Evolutionary conservation across 371 early-diverging fungal species (phyloP).

Genomic region (Actinomucor elegans): DNA sequence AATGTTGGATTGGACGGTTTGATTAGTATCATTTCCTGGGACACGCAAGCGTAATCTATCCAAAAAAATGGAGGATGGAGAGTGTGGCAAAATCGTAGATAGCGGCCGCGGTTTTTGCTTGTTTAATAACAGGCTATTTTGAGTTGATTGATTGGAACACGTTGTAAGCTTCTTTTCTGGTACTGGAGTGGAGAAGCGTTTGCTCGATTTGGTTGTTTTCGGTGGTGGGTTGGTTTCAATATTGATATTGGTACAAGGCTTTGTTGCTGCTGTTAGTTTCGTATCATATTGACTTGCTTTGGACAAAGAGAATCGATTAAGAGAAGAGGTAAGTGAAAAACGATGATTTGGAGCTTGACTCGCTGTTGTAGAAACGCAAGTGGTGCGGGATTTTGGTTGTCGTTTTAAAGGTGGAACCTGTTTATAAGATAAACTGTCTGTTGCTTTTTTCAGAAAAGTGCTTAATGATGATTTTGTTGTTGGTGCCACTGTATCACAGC

Average conservation of each 20-base stretch:
- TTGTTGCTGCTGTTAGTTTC: background rate
- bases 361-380: background rate
- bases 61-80: slow-evolving; percentile 14
- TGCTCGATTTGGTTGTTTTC: background rate
- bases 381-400: no score
- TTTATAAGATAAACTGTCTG: background rate
- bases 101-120: slow-evolving; percentile 3
- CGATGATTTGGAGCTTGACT: background rate
- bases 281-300: background rate
- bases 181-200: background rate
- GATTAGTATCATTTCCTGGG: background rate
- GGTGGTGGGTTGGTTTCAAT: background rate
- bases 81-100: slow-evolving; percentile 10
- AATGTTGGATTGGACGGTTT: background rate
- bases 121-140: background rate
- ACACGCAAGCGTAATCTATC: slow-evolving; percentile 6
- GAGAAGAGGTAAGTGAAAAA: slow-evolving; percentile 10
- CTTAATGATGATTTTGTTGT: slow-evolving; percentile 17
- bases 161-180: background rate
- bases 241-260: background rate
- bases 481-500: background rate
- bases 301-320: slow-evolving; percentile 16
- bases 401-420: no score
- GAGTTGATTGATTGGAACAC: no score
- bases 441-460: slow-evolving; percentile 24